Percentiles rank a stretch among this genome's conserved stretches.
Conservation (phyloP, 2,329 filamentous ascomycete genomes). For the Cladosporium sp. region DNA sequence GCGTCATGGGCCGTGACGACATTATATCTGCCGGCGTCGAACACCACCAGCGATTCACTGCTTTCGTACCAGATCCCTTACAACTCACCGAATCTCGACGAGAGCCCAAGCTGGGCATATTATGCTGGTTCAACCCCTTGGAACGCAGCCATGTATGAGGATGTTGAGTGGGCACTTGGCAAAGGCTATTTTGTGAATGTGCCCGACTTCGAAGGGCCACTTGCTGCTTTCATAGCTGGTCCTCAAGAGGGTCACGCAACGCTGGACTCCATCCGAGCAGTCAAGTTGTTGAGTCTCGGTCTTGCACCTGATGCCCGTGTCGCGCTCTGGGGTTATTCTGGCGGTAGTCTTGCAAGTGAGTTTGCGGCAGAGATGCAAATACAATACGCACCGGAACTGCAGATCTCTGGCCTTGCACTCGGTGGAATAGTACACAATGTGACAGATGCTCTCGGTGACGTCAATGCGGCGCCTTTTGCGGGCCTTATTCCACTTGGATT, state of each 20-base stretch:
- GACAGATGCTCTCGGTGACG: conserved; percentile 37
- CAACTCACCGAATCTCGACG: conserved; percentile 43
- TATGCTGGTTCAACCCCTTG: conserved; percentile 24
- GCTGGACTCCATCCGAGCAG: conserved; percentile 47
- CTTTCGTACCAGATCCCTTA: conserved; percentile 35
- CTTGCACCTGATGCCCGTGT: conserved; percentile 29
- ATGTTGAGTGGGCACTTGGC: conserved; percentile 41
- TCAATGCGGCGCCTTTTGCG: conserved; percentile 34
- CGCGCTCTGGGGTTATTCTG: conserved; percentile 58
- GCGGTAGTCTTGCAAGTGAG: conserved; percentile 54
- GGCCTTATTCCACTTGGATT: conserved; percentile 39
- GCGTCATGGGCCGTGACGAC: conserved; percentile 34
- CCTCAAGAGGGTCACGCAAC: conserved; percentile 46
- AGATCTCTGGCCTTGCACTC: conserved; percentile 51
- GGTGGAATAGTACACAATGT: conserved; percentile 51
- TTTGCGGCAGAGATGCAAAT: conserved; percentile 56
- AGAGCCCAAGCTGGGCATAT: conserved; percentile 42
- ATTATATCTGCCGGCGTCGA: conserved; percentile 22
- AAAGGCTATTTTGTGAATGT: conserved; percentile 51
- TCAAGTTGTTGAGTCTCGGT: conserved; percentile 27
- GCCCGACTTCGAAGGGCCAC: conserved; percentile 49
- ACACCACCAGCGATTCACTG: conserved; percentile 20
- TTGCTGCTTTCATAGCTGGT: conserved; percentile 46
- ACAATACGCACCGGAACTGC: conserved; percentile 55
- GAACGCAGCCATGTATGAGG: conserved; percentile 3